Percentiles rank a stretch among this genome's conserved stretches.
Evolutionary conservation across 164 flowering plant species (phyloP).

Genomic region (Protea cynaroides): DNA sequence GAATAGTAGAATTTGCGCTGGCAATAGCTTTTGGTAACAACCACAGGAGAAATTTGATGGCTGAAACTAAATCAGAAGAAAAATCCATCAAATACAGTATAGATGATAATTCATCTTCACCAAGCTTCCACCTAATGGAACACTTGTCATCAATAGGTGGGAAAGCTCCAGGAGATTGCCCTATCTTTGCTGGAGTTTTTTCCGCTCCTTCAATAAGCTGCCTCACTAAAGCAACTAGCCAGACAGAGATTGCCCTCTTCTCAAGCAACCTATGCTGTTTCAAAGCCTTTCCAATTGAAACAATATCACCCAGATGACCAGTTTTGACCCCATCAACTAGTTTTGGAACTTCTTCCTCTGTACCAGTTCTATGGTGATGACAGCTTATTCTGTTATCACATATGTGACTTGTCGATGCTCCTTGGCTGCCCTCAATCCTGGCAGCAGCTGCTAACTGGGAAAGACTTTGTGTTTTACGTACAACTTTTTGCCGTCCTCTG

Average conservation of each 20-base stretch:
- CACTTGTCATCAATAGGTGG: conserved; percentile 49
- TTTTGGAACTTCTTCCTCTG: conserved; percentile 56
- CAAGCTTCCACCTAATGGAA: conserved; percentile 67
- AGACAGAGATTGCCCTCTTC: conserved; percentile 50
- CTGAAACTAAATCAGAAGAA: conserved; percentile 62
- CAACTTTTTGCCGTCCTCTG: conserved; percentile 74
- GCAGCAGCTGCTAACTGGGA: conserved; percentile 73
- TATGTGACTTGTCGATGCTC: conserved; percentile 94
- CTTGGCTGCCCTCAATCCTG: conserved; percentile 96
- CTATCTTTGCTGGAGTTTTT: conserved; percentile 42
- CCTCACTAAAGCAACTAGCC: conserved; percentile 59
- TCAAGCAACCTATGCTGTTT: conserved; percentile 59
- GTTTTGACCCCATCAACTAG: conserved; percentile 31
- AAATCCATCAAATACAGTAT: conserved; percentile 78
- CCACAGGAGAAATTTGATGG: conserved; percentile 77
- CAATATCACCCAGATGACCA: conserved; percentile 37
- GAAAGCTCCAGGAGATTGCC: conserved; percentile 45
- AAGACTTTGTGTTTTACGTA: conserved; percentile 86
- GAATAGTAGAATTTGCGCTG: conserved; percentile 38
- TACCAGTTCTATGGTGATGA: conserved; percentile 62
- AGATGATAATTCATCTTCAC: conserved; percentile 76
- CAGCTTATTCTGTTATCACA: conserved; percentile 80
- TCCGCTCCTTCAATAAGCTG: conserved; percentile 70
- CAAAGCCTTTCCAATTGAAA: conserved; percentile 60
- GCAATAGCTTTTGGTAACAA: conserved; percentile 65